These are phyloP conservation scores for Plantago coronopus DNA, from an alignment of 305 asterid species.

Conservation along the genomic window DNA sequence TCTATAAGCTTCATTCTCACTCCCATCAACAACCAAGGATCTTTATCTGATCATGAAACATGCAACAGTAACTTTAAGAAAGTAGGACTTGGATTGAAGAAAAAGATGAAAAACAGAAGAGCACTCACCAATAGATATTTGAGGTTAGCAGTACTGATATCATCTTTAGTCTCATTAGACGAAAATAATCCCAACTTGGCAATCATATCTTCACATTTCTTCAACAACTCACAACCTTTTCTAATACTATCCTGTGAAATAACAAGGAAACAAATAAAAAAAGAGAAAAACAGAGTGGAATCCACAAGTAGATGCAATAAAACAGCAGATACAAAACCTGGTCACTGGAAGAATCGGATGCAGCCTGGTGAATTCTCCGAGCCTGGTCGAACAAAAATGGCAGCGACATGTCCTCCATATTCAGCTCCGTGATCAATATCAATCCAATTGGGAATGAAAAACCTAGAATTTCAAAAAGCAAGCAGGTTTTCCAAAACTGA, in stretches of 20 bases:
- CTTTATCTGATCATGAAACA: background rate
- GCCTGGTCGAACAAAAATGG: constrained; percentile 67
- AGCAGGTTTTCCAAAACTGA: no score
- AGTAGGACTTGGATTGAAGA: background rate
- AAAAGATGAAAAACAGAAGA: constrained; percentile 3
- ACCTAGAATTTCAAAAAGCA: no score
- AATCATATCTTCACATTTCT: constrained; percentile 79
- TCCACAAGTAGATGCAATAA: background rate
- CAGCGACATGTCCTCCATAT: constrained; percentile 70
- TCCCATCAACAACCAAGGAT: no score
- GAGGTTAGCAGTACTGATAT: constrained; percentile 79
- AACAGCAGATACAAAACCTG: constrained; percentile 39
- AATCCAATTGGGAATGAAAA: background rate
- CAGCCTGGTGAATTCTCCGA: constrained; percentile 63
- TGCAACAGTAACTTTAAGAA: background rate
- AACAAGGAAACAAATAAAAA: constrained; percentile 1
- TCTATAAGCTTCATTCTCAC: no score
- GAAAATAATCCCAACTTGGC: constrained; percentile 80
- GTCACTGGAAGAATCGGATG: constrained; percentile 65
- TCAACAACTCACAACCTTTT: constrained; percentile 64
- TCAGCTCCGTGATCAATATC: constrained; percentile 48
- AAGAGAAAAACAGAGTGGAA: background rate
- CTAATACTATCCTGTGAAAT: constrained; percentile 49
- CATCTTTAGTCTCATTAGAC: constrained; percentile 81
- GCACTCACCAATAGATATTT: constrained; percentile 73